Evolutionary conservation across 305 asterid genomes (phyloP), one percentile per base, ranked within the genome.

Genomic region (Fraxinus nigra): DNA sequence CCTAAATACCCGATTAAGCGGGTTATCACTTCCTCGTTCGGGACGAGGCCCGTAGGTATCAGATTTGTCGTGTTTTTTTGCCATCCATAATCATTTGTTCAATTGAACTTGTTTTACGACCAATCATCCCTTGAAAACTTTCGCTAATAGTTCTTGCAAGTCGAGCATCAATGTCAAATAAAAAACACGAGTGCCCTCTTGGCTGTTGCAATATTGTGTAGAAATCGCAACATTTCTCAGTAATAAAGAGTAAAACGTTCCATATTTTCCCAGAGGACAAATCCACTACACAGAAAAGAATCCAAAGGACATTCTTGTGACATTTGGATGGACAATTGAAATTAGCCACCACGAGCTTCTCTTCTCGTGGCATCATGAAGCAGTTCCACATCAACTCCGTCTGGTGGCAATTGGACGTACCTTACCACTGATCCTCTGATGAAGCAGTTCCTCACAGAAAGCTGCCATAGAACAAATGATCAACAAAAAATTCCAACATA

Each of bases 281-380:
- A 28, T 51, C 72, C 37, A 67, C 72, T 77, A 26, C 73, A 34
- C 59, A 56, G 7, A 51, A 81, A 73, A 37, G 37, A 61, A 65
- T 43, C 56, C 54, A 46, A 48, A 74, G 37, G 75, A 54, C 51
- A 33, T 38, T 59, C 20, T 70, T 16, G 18, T 5, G 67, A 67
- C 74, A 77, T 9, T 24, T 63, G 72, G 34, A 63, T 24, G 33
- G 5, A 26, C 24, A 4, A 59, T 3, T 51, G 75, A 70, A 22
- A 83, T 83, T 82, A 96, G 80, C 93, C 94, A 63, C 97, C 98
- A 6, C 97, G 91, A 84, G 99, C 99, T 89, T 96, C 99, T 88
- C 99, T 92, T 90, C 99, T 90, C 0, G 99, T 96, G 82, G 99
- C 99, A 88, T 96, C 99, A 63, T 96, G 99, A 73, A 96, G 98